Conservation (phyloP, 768 basidiomycete genomes). For the Boletus reticulatus region DNA sequence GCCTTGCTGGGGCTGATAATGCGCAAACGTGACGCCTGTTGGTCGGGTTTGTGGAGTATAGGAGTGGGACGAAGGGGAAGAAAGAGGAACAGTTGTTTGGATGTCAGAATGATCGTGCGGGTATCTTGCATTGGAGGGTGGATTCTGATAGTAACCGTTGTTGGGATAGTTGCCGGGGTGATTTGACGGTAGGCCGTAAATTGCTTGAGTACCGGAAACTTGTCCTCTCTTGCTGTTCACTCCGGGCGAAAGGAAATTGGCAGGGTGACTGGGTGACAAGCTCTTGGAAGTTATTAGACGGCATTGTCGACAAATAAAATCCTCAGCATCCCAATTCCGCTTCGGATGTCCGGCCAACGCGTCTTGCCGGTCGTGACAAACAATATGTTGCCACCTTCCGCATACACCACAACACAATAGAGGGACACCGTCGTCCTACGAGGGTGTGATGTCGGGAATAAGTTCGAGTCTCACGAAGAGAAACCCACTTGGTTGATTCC, state of each 20-base stretch:
- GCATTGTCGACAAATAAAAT: slow-evolving; percentile 74
- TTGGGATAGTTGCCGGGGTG: slow-evolving; percentile 18
- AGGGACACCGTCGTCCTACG: slow-evolving; percentile 74
- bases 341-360: slow-evolving; percentile 55
- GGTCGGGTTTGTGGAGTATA: slow-evolving; percentile 20
- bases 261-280: slow-evolving; percentile 5
- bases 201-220: slow-evolving; percentile 8
- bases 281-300: slow-evolving; percentile 20
- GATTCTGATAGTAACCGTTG: slow-evolving; percentile 13
- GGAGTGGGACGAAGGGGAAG: slow-evolving; percentile 17
- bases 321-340: slow-evolving; percentile 84
- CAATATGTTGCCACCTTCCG: slow-evolving; percentile 86
- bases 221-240: slow-evolving; percentile 8
- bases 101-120: slow-evolving; percentile 21
- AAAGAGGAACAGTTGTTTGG: slow-evolving; percentile 4
- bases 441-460: slow-evolving; percentile 7
- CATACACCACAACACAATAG: slow-evolving; percentile 84
- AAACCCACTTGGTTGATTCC: slow-evolving; percentile 70
- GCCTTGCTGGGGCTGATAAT: slow-evolving; percentile 37
- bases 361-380: slow-evolving; percentile 79
- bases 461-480: neutral
- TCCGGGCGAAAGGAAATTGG: slow-evolving; percentile 6
- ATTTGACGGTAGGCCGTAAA: slow-evolving; percentile 13
- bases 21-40: slow-evolving; percentile 34
- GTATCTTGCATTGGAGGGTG: slow-evolving; percentile 20